These are phyloP conservation scores for Tolypocladium cylindrosporum DNA, from an alignment of 2,329 filamentous ascomycete species.

Conservation along the genomic window DNA sequence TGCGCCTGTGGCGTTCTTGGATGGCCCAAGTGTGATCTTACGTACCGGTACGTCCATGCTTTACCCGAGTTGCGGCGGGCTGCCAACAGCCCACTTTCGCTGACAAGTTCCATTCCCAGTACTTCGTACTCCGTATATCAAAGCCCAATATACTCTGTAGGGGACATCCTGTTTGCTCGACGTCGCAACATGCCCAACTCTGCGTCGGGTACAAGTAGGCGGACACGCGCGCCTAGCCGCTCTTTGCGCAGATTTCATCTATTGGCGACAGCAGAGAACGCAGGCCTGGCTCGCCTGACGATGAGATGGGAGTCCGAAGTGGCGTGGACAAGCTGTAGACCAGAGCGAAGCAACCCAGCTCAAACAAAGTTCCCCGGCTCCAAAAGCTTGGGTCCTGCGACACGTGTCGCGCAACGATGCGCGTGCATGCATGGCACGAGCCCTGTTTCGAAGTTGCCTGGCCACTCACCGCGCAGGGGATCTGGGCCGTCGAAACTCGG, in stretches of 20 bases:
- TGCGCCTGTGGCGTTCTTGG: too few species aligned
- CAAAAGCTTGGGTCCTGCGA: not conserved
- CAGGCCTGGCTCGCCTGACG: not conserved
- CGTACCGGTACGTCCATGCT: too few species aligned
- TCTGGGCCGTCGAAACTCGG: not conserved
- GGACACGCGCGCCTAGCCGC: not conserved
- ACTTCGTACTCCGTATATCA: too few species aligned
- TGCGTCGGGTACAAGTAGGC: not conserved
- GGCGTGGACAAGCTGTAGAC: not conserved
- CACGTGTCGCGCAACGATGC: not conserved
- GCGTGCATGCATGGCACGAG: not conserved
- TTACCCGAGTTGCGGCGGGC: too few species aligned
- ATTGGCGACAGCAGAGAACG: not conserved
- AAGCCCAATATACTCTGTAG: too few species aligned
- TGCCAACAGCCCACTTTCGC: too few species aligned
- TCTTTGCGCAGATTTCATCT: not conserved
- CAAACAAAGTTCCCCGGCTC: not conserved
- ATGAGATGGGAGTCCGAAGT: not conserved
- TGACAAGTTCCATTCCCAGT: too few species aligned
- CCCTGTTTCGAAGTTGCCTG: not conserved
- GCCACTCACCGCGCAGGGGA: not conserved
- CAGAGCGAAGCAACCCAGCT: not conserved
- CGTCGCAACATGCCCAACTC: not conserved
- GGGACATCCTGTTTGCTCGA: not conserved
- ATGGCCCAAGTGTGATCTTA: too few species aligned